Percentiles rank a stretch among this genome's conserved stretches.
Evolutionary conservation across 139 green algal species (phyloP).

Genomic region (Ettlia oleoabundans): DNA sequence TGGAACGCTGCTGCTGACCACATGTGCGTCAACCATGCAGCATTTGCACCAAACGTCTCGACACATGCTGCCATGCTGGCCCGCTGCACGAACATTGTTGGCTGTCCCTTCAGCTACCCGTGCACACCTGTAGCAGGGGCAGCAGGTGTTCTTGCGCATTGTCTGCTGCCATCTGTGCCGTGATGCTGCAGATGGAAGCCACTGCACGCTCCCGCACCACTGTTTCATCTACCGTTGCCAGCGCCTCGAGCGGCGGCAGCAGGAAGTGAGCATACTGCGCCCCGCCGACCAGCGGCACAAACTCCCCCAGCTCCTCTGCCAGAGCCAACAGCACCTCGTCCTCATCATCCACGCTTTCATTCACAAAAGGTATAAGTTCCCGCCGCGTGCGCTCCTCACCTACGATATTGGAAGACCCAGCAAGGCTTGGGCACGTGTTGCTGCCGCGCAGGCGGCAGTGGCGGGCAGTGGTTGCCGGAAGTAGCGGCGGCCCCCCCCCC

Average conservation of each 20-base stretch:
- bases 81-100: no score
- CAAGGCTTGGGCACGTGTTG: neutral
- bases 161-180: conserved; percentile 70
- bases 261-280: conserved; percentile 78
- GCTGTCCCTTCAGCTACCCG: no score
- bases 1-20: no score
- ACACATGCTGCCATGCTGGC: no score
- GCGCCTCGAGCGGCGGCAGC: conserved; percentile 91
- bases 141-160: conserved; percentile 52
- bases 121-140: conserved; percentile 25
- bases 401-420: neutral
- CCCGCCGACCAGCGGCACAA: conserved; percentile 94
- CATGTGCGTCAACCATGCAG: no score
- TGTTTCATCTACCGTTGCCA: conserved; percentile 97
- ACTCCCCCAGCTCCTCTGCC: conserved; percentile 96
- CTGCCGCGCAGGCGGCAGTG: neutral
- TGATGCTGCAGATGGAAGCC: conserved; percentile 86
- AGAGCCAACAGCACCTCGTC: conserved; percentile 96
- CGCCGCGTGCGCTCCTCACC: conserved; percentile 82
- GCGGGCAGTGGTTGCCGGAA: conserved; percentile 58
- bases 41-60: no score
- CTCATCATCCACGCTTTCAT: conserved; percentile 96
- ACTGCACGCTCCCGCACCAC: conserved; percentile 97
- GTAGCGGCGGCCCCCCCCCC: no score
- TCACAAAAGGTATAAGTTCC: conserved; percentile 98